These are phyloP conservation scores for Stemphylium lycopersici DNA, from an alignment of 2,329 filamentous ascomycete species.

Conservation along the genomic window DNA sequence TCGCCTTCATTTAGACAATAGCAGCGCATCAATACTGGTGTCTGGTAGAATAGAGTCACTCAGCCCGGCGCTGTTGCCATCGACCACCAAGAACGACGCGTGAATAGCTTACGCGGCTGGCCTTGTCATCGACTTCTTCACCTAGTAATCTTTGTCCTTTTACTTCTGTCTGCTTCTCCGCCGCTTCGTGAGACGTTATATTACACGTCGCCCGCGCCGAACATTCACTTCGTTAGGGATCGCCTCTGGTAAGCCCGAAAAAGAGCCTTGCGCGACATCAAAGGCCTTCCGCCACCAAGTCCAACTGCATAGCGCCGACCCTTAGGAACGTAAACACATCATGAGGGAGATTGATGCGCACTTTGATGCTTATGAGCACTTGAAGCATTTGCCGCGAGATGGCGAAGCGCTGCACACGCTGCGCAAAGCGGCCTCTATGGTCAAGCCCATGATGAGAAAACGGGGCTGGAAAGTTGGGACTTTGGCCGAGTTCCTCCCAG, in stretches of 20 bases:
- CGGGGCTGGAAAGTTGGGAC: slow-evolving; percentile 79
- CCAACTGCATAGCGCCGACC: background rate
- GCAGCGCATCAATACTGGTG: slow-evolving; percentile 2
- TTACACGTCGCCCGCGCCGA: background rate
- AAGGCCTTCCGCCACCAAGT: background rate
- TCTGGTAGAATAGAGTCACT: background rate
- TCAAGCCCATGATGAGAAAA: slow-evolving; percentile 94
- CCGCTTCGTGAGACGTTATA: slow-evolving; percentile 6
- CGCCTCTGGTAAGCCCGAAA: background rate
- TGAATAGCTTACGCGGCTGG: slow-evolving; percentile 38
- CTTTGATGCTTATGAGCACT: slow-evolving; percentile 58
- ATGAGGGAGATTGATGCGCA: slow-evolving; percentile 56
- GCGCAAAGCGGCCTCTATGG: slow-evolving; percentile 81
- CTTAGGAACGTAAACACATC: background rate
- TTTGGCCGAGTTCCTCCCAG: slow-evolving; percentile 84
- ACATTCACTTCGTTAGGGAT: background rate
- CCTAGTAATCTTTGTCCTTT: slow-evolving; percentile 10
- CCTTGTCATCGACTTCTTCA: slow-evolving; percentile 20
- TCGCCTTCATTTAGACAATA: slow-evolving; percentile 12
- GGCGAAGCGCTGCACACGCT: slow-evolving; percentile 64
- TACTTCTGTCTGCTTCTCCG: slow-evolving; percentile 10
- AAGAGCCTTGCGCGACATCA: background rate
- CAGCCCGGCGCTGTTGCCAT: slow-evolving; percentile 17
- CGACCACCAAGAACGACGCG: slow-evolving; percentile 23
- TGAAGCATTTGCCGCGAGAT: slow-evolving; percentile 52